Conservation (phyloP, 306 rosid genomes). For the Hylodesmum podocarpum region DNA sequence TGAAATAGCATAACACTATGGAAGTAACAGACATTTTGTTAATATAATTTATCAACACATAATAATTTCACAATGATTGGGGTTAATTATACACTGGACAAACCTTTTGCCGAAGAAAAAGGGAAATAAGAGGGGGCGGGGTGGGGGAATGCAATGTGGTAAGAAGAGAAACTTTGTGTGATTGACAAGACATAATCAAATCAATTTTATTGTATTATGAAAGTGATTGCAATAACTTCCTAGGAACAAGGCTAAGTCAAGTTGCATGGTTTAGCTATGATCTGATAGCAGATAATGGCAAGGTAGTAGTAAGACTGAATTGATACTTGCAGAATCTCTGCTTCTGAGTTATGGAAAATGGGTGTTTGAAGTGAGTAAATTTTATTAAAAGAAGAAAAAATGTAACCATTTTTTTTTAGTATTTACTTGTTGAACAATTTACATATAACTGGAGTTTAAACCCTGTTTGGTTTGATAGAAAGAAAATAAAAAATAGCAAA, state of each 20-base stretch:
- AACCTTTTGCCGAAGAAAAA: constrained; percentile 32
- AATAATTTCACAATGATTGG: constrained; percentile 46
- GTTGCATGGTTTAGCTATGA: neutral
- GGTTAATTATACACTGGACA: constrained; percentile 31
- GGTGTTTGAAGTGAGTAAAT: neutral
- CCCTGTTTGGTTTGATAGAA: neutral
- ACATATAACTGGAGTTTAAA: too few relatives aligned
- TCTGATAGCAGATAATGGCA: neutral
- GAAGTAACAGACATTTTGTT: neutral
- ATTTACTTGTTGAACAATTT: too few relatives aligned
- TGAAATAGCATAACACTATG: neutral
- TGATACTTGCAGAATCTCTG: neutral
- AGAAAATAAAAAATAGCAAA: too few relatives aligned
- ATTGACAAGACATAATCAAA: constrained; percentile 29
- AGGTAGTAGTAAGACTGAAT: neutral
- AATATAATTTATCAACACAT: constrained; percentile 33
- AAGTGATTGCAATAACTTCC: neutral
- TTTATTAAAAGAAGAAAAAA: too few relatives aligned
- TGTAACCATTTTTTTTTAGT: too few relatives aligned
- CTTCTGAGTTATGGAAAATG: constrained; percentile 9
- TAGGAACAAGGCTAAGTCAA: neutral
- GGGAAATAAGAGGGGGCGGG: neutral
- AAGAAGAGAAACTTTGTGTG: neutral
- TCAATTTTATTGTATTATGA: neutral
- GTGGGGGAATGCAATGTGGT: constrained; percentile 16